A percentile compares a stretch with the other conserved stretches of the same genome.
Conservation (phyloP, 2,329 filamentous ascomycete species). For the Plectosphaerella sp. region DNA sequence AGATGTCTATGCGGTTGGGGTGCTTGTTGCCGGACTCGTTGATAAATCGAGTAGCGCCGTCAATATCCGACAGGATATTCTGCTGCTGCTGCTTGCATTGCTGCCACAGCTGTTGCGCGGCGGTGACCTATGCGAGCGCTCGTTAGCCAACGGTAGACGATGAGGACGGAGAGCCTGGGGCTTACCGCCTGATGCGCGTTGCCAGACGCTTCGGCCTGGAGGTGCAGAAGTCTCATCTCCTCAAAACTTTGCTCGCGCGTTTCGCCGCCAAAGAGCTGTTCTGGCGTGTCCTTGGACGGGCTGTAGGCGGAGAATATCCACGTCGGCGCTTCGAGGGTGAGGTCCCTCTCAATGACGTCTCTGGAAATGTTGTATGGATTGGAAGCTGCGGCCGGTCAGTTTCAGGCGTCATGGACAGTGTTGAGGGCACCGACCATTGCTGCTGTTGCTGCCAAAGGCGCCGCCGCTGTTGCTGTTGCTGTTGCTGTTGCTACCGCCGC, state of each 20-base stretch:
- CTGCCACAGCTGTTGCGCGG: slow-evolving; percentile 57
- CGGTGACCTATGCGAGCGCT: slow-evolving; percentile 41
- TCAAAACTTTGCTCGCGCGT: slow-evolving; percentile 82
- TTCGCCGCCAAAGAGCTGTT: slow-evolving; percentile 77
- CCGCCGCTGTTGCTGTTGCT: slow-evolving; percentile 8
- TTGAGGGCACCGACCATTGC: slow-evolving; percentile 3
- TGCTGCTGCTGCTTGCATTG: slow-evolving; percentile 69
- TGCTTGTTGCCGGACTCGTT: slow-evolving; percentile 62
- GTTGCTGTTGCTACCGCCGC: slow-evolving; percentile 7
- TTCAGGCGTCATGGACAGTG: not conserved
- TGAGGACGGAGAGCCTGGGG: not conserved
- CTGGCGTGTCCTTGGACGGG: slow-evolving; percentile 70
- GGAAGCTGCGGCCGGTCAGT: slow-evolving; percentile 3
- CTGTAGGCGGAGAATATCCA: slow-evolving; percentile 89
- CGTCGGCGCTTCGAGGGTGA: slow-evolving; percentile 66
- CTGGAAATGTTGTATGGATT: slow-evolving; percentile 49
- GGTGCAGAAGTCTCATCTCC: slow-evolving; percentile 76
- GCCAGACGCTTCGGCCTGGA: slow-evolving; percentile 53
- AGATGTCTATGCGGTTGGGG: slow-evolving; percentile 69
- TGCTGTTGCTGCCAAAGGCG: slow-evolving; percentile 8
- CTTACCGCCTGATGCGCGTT: slow-evolving; percentile 51
- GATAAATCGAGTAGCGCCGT: slow-evolving; percentile 69
- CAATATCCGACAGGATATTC: slow-evolving; percentile 61
- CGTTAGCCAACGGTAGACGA: slow-evolving; percentile 8
- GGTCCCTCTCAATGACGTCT: slow-evolving; percentile 59